Conservation (phyloP, 345 rosid genomes). For the Populus tremula region DNA sequence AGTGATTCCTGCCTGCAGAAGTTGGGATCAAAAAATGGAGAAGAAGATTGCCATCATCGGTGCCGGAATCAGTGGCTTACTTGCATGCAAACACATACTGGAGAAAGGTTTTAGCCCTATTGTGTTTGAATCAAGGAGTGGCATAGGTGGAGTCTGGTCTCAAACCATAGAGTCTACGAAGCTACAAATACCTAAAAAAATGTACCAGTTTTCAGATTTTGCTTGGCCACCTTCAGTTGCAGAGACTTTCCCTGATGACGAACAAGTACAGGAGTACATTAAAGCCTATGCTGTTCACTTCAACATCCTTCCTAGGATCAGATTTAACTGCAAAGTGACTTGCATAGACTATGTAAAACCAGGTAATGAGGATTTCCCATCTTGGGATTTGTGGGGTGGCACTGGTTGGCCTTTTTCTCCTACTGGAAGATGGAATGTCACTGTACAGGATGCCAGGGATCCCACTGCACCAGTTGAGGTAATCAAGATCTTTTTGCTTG, state of each 20-base stretch:
- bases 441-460: slow-evolving; percentile 14
- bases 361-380: slow-evolving; percentile 12
- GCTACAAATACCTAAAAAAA: slow-evolving; percentile 39
- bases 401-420: slow-evolving; percentile 23
- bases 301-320: slow-evolving; percentile 27
- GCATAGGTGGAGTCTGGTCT: slow-evolving; percentile 40
- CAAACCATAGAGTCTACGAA: slow-evolving; percentile 36
- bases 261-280: slow-evolving; percentile 32
- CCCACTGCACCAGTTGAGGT: slow-evolving; percentile 22
- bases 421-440: slow-evolving; percentile 35
- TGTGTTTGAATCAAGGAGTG: slow-evolving; percentile 29
- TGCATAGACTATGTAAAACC: slow-evolving; percentile 19
- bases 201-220: slow-evolving; percentile 44
- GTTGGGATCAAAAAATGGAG: slow-evolving; percentile 10
- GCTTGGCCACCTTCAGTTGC: slow-evolving; percentile 31
- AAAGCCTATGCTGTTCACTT: slow-evolving; percentile 32
- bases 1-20: no score
- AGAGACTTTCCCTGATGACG: slow-evolving; percentile 36
- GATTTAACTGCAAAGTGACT: slow-evolving; percentile 28
- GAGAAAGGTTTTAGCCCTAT: slow-evolving; percentile 32
- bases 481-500: not conserved
- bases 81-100: slow-evolving; percentile 35
- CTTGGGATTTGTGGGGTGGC: slow-evolving; percentile 38
- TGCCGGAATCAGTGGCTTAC: slow-evolving; percentile 46
- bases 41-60: slow-evolving; percentile 38